Base-by-base conservation (phyloP, 2,329 filamentous ascomycete species). In the Leptographium procerum region DNA sequence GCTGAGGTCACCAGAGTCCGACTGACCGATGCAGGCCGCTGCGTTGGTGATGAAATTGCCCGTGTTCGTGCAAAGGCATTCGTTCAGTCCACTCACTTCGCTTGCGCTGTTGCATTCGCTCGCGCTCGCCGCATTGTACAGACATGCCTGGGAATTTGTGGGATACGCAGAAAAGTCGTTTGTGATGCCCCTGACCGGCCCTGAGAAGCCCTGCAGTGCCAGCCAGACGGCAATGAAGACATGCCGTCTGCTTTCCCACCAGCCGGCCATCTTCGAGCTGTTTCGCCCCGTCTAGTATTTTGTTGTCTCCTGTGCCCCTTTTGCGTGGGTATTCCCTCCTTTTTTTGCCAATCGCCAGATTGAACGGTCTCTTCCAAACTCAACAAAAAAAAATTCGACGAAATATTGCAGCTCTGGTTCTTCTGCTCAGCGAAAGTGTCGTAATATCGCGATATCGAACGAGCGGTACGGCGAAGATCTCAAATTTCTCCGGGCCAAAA, bases 31-130 rank as follows among this genome's bases (percentile, higher is more conserved):
- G 61, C 79, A 82, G 14, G 61, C 63, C 3, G 78, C 79, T 2
- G 76, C 65, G 36, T 71, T 70, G 24, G 72, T 74, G 60, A 81
- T 69, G 65, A 81, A 82, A 62, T 74, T 69, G 57, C 75, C 75
- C 34, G 70, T 68, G 61, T 81, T 79, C 61, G 66, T 65, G 65
- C 79, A 82, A 2, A 81, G 70, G 57, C 79, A 82, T 2, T 65
- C 56, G 63, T 82, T 81, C 61, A 80, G 69, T 33, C 71, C 67
- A 0, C 64, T 51, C 3, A 71, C 69, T 0, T 71, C 72, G 24
- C 65, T 64, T 22, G 73, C 74, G 6, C 43, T 36, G 31, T 68
- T 67, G 67, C 79, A 82, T 5, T 66, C 63, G 19, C 72, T 73
- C 24, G 60, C 34, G 52, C 69, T 64, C 33, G 76, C 72, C 5